phyloP scores from a whole-genome alignment of 2,329 filamentous ascomycete genomes.

The Monilinia aucupariae region DNA sequence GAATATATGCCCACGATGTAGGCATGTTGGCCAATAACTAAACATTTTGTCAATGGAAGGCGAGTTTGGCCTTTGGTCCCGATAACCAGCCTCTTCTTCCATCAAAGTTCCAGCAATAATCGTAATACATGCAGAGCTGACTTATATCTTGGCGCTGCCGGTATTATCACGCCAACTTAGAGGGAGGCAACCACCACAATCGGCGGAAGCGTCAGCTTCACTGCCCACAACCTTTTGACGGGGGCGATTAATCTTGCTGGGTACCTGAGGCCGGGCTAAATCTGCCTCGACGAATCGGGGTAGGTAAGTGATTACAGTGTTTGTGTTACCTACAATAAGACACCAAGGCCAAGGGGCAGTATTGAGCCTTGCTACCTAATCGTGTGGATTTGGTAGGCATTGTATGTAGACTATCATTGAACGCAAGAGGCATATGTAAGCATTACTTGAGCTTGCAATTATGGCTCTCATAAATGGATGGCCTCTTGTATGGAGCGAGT shows the following conservation, averaged over 20 bases:
- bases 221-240: neutral
- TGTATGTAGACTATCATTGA: neutral
- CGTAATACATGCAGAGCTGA: neutral
- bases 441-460: neutral
- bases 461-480: neutral
- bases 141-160: neutral
- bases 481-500: neutral
- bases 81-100: neutral
- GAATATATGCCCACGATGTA: neutral
- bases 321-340: neutral
- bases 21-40: neutral
- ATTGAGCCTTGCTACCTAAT: neutral
- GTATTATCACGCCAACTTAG: neutral
- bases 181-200: neutral
- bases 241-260: neutral
- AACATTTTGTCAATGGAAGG: neutral
- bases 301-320: neutral
- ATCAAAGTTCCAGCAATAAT: neutral
- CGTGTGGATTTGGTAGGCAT: neutral
- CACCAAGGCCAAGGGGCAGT: neutral
- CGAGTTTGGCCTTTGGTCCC: neutral
- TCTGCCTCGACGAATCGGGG: neutral
- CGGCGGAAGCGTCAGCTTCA: neutral
- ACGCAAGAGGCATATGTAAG: neutral
- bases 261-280: neutral